These are phyloP conservation scores for Crinitomyces ghanaensis DNA, from an alignment of 805 yeast species.

Conservation along the genomic window DNA sequence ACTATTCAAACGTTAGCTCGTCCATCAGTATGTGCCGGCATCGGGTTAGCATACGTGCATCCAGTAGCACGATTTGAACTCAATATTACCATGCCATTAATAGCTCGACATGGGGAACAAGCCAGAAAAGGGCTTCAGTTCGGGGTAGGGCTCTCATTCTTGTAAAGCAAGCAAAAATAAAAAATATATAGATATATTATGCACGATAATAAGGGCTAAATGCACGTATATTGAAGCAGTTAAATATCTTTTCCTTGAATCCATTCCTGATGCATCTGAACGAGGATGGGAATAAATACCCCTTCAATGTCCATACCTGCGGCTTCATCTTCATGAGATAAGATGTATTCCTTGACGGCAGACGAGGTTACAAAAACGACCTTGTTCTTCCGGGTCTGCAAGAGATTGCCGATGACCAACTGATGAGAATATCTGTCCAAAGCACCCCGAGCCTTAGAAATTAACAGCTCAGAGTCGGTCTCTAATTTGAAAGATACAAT, in stretches of 20 bases:
- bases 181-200: background rate
- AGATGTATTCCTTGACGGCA: slow-evolving; percentile 19
- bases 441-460: slow-evolving; percentile 69
- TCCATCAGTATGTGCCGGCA: slow-evolving; percentile 45
- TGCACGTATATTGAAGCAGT: slow-evolving; percentile 1
- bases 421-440: slow-evolving; percentile 82
- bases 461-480: slow-evolving; percentile 62
- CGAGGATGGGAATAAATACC: slow-evolving; percentile 66
- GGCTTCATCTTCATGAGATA: slow-evolving; percentile 33
- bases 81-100: slow-evolving; percentile 50
- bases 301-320: slow-evolving; percentile 59
- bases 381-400: slow-evolving; percentile 78
- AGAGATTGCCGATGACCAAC: slow-evolving; percentile 83
- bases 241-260: slow-evolving; percentile 22
- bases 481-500: slow-evolving; percentile 89
- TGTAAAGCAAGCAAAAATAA: slow-evolving; percentile 28
- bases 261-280: slow-evolving; percentile 54
- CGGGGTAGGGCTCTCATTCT: slow-evolving; percentile 50
- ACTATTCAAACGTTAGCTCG: slow-evolving; percentile 15
- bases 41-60: slow-evolving; percentile 50
- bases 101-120: slow-evolving; percentile 38
- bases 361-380: slow-evolving; percentile 70
- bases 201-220: background rate
- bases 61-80: slow-evolving; percentile 60
- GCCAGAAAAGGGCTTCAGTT: slow-evolving; percentile 55